phyloP scores from a whole-genome alignment of 345 rosid species.

The Pelargonium nanum region DNA sequence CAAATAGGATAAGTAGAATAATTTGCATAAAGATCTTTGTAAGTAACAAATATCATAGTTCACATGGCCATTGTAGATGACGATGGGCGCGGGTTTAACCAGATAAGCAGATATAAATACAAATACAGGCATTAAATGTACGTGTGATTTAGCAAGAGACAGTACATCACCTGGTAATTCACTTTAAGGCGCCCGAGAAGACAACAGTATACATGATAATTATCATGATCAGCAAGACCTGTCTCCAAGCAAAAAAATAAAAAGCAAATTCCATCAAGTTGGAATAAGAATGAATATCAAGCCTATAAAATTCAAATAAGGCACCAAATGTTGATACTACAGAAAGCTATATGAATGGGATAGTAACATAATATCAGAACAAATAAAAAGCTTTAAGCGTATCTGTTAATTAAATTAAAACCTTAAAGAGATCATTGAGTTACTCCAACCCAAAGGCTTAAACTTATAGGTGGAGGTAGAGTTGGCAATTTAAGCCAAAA shows the following conservation, averaged over 20 bases:
- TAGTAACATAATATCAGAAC: not conserved
- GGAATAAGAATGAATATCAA: not conserved
- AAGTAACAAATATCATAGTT: not conserved
- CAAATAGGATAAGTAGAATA: no score
- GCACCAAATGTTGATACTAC: no score
- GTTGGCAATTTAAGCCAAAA: no score
- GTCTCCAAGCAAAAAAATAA: slow-evolving; percentile 14
- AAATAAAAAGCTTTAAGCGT: not conserved
- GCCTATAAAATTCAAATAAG: not conserved
- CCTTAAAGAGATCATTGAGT: not conserved
- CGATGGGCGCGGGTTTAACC: no score
- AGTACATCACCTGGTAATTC: slow-evolving; percentile 90
- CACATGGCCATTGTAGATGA: not conserved
- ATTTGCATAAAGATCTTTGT: not conserved
- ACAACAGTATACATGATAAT: slow-evolving; percentile 96
- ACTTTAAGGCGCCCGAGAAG: slow-evolving; percentile 94
- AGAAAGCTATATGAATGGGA: no score
- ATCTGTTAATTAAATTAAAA: no score
- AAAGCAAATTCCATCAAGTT: not conserved
- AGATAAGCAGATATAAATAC: no score
- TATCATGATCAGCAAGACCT: slow-evolving; percentile 99
- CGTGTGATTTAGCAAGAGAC: not conserved
- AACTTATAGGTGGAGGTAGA: not conserved
- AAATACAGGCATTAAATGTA: not conserved
- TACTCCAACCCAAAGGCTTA: not conserved